phyloP scores from a whole-genome alignment of 176 grass and related monocot genomes.

The Puya raimondii region DNA sequence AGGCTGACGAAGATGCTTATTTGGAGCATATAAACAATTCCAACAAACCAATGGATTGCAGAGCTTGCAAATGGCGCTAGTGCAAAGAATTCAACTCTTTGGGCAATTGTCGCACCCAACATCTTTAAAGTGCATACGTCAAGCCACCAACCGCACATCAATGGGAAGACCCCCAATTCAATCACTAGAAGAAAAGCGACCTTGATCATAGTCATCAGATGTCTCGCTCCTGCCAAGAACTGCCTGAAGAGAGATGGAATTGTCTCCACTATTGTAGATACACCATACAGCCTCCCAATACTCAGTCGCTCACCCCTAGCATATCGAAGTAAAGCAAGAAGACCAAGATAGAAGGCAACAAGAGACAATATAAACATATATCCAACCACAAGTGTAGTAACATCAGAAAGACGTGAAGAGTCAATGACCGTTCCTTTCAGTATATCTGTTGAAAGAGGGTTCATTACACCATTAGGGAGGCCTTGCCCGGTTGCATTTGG shows the following conservation, averaged over 20 bases:
- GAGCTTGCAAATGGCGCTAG: slow-evolving; percentile 83
- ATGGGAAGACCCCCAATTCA: slow-evolving; percentile 95
- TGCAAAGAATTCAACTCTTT: slow-evolving; percentile 93
- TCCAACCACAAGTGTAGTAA: slow-evolving; percentile 86
- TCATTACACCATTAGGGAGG: slow-evolving; percentile 36
- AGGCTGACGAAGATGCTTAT: slow-evolving; percentile 99
- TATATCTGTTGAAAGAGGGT: slow-evolving; percentile 23
- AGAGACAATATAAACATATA: slow-evolving; percentile 77
- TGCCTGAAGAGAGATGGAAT: slow-evolving; percentile 90
- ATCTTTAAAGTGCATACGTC: slow-evolving; percentile 98
- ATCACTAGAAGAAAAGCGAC: slow-evolving; percentile 95
- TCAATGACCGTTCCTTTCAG: slow-evolving; percentile 46
- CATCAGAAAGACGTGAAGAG: slow-evolving; percentile 84
- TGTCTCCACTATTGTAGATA: slow-evolving; percentile 65
- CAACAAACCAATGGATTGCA: slow-evolving; percentile 93
- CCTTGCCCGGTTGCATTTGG: slow-evolving; percentile 59
- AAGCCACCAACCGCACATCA: slow-evolving; percentile 99
- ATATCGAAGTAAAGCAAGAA: slow-evolving; percentile 85
- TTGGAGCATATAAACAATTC: slow-evolving; percentile 98
- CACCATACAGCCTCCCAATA: slow-evolving; percentile 81
- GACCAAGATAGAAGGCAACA: slow-evolving; percentile 76
- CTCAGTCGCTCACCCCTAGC: slow-evolving; percentile 72
- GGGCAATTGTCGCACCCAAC: slow-evolving; percentile 75
- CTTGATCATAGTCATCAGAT: slow-evolving; percentile 96
- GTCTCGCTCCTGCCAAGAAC: slow-evolving; percentile 73